phyloP scores from a whole-genome alignment of 108 stramenopile genomes.

The Parmales sp. region DNA sequence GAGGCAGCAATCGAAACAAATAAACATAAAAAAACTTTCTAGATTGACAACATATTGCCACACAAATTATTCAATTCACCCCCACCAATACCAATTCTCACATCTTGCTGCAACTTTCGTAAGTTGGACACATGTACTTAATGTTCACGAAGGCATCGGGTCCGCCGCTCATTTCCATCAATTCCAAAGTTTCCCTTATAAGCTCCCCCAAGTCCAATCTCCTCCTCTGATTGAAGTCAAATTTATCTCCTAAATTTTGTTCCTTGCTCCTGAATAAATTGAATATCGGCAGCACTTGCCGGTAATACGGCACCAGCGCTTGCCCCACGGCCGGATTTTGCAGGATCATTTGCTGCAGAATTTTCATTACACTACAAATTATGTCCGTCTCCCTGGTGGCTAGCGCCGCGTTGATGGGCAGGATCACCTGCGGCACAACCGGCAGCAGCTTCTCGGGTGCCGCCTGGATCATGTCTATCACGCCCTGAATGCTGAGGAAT shows the following conservation, averaged over 20 bases:
- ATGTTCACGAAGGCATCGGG: slow-evolving; percentile 37
- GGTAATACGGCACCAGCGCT: slow-evolving; percentile 34
- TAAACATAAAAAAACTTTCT: too few species aligned
- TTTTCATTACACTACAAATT: slow-evolving; percentile 11
- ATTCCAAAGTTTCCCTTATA: slow-evolving; percentile 21
- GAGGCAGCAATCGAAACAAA: too few species aligned
- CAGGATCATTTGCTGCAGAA: slow-evolving; percentile 16
- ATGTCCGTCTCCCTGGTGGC: slow-evolving; percentile 15
- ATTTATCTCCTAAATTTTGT: slow-evolving; percentile 30
- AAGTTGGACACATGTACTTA: slow-evolving; percentile 28
- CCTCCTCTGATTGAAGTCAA: slow-evolving; percentile 28
- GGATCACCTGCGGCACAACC: slow-evolving; percentile 20
- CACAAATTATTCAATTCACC: too few species aligned
- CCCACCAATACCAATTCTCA: too few species aligned
- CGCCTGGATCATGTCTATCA: slow-evolving; percentile 14
- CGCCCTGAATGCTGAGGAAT: slow-evolving; percentile 34
- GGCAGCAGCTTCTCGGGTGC: slow-evolving; percentile 19
- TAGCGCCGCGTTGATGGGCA: slow-evolving; percentile 23
- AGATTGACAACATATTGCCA: too few species aligned
- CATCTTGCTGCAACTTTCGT: slow-evolving; percentile 7
- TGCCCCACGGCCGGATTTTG: slow-evolving; percentile 23
- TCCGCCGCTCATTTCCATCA: slow-evolving; percentile 19
- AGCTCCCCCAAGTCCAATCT: slow-evolving; percentile 30
- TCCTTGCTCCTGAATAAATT: slow-evolving; percentile 23
- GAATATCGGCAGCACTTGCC: slow-evolving; percentile 26